Conservation (phyloP, 257 asterid species). For the Lycium barbarum region DNA sequence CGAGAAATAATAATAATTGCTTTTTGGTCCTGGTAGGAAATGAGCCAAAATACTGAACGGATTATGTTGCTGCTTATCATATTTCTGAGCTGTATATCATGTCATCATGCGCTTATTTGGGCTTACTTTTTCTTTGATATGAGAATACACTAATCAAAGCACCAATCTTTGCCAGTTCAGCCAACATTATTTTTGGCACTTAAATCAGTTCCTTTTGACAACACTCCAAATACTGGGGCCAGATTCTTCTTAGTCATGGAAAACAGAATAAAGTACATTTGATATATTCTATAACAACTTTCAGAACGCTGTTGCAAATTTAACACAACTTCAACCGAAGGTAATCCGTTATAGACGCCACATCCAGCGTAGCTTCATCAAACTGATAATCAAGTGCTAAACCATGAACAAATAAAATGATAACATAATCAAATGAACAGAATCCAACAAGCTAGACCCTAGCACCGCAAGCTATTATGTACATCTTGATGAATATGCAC, state of each 20-base stretch:
- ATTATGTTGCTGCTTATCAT: not conserved
- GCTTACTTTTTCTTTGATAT: not conserved
- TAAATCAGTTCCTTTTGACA: not conserved
- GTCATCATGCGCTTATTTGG: not conserved
- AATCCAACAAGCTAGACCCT: slow-evolving; percentile 17
- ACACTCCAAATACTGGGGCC: not conserved
- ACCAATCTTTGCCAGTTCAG: not conserved
- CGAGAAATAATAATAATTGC: not conserved
- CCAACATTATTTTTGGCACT: not conserved
- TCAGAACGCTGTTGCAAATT: not conserved
- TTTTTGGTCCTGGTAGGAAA: not conserved
- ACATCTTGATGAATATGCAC: slow-evolving; percentile 15
- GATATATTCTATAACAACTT: not conserved
- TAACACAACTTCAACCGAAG: not conserved
- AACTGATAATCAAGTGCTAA: slow-evolving; percentile 24
- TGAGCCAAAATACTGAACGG: not conserved
- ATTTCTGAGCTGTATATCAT: not conserved
- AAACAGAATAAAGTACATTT: not conserved
- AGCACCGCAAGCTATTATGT: slow-evolving; percentile 23
- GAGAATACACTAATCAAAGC: not conserved
- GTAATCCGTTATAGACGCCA: not conserved
- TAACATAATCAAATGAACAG: not conserved
- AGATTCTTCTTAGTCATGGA: not conserved
- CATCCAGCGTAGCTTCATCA: slow-evolving; percentile 8
- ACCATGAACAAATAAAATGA: slow-evolving; percentile 11